Evolutionary conservation across 2,329 filamentous ascomycete genomes (phyloP), one percentile per base, ranked within the genome.

Genomic region (Nemania serpens): DNA sequence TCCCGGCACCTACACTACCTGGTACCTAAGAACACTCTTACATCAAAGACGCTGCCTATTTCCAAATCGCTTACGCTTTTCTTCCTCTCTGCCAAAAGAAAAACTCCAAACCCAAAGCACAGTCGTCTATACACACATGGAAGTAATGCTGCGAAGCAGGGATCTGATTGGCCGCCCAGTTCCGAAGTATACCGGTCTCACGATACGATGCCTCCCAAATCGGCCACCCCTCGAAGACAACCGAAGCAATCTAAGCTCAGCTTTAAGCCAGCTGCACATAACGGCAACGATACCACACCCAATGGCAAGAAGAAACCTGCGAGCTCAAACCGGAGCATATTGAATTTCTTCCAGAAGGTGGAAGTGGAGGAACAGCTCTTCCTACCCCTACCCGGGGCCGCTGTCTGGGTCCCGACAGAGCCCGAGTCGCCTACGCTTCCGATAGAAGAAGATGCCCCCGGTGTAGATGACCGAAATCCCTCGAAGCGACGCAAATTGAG

Each of bases 281-380:
- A 64, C n/a, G 59, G 64, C 43, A 64, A 54, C 18, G 58, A 62
- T 39, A 71, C 70, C 57, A 69, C 67, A 12, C 55, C 68, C 0
- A 62, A 63, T 20, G 65, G 65, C 13, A 74, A 70, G 63, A 71
- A 75, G 66, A 77, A 75, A 52, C 70, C 77, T 3, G 67, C 78
- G 0, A 91, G 91, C 68, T 79, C 81, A 6, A 92, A 87, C 64
- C 91, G 81, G 6, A 91, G 87, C 64, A 91, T 92, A 34, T 76
- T 91, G 13, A 91, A 76, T 64, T 93, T 91, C 74, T 93, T 93
- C 72, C 87, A 90, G 70, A 92, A 91, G 70, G 80, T 84, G 0
- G 82, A 85, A 41, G 82, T 84, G 54, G 77, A 82, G 58, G 81
- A 88, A 63, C 78, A 87, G 58, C 80, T 90, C 10, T 89, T 91